Base-by-base conservation (phyloP, 75 land plant genomes). In the Sequoiadendron giganteum region DNA sequence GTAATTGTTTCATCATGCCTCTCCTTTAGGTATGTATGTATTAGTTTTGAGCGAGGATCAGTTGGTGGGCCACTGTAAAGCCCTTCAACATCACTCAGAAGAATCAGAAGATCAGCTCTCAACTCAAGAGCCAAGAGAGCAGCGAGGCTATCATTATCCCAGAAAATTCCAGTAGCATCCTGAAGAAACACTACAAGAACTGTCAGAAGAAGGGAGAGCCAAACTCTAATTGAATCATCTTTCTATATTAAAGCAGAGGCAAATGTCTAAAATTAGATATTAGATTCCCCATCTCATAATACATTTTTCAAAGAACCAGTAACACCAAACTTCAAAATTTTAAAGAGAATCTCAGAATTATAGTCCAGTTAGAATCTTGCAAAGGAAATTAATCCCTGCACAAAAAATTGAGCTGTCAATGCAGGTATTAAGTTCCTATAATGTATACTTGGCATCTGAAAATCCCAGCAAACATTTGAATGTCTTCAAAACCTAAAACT, bases 121-220 rank as follows among this genome's bases (percentile, higher is more conserved):
- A 98, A 89, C 87, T 98, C 99, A 88, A 97, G 86, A 25, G 99
- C 99, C 86, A 98, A 87, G 47, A 98, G 87, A 78, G 96, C 97
- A 86, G 99, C 97, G 77, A 98, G 88, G 87, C 97, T 96, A 86
- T 98, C 99, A 90, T 98, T 98, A 86, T 98, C 99, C 99, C 99
- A 98, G 78, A 98, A 98, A 78, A 98, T 97, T 30, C 99, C 99
- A 85, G 95, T 93, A 78, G 99, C 93, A 90, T 98, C 99, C 99
- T 98, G 93, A 58, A 90, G 89, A 86, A 82, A 47, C 48, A 47
- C 11, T 47, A 43, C 30, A 45, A 47, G n/a, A 81, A 42, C 28
- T 81, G 3, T 45, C 84, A 82, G 34, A 82, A 25, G 14, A 36
- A 82, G 47, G 84, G 32, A 47, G 28, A 28, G 34, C 48, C 13